Base-by-base conservation (phyloP, 2,329 filamentous ascomycete species). In the Scedosporium apiospermum region DNA sequence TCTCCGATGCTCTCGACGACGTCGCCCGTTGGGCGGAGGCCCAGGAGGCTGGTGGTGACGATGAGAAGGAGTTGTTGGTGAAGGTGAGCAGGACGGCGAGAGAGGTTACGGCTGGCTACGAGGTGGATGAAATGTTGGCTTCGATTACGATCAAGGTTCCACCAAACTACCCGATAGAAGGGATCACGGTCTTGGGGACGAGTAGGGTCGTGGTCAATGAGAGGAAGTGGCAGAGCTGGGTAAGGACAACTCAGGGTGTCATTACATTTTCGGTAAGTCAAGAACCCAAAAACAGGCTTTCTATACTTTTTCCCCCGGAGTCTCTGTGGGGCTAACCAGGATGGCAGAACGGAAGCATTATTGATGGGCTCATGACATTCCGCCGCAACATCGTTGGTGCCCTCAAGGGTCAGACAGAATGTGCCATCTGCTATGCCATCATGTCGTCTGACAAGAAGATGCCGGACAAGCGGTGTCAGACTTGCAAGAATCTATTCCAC, bases 351-450 rank as follows among this genome's bases (percentile, higher is more conserved):
- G 92, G 92, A 62, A 90, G 85, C 71, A 85, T 99, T 63, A 89
- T 93, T 62, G 93, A 98, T 68, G 95, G 93, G 1, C 78, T 99
- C 34, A 81, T 88, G 12, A 87, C 91, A 7, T 98, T 96, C 80
- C 86, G 90, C 66, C 85, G 88, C 66, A 98, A 98, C 73, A 88
- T 99, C 12, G 84, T 88, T 14, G 91, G 91, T 1, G 90, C 91
- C 3, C 82, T 99, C 67, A 95, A 96, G 77, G 95, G 93, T 42
- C 93, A 98, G 75, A 90, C 84, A 21, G 95, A 99, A 74, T 99
- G 95, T 71, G 91, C 95, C 9, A 98, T 98, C 71, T 98, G 93
- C 79, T 98, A 98, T 78, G 92, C 88, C 64, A 92, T 99, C 71
- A 91, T 99, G 66, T 91, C 91, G 18, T 86, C 85, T 6, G 93